Conservation (phyloP, 2,329 filamentous ascomycete genomes). For the Cytospora piceae region DNA sequence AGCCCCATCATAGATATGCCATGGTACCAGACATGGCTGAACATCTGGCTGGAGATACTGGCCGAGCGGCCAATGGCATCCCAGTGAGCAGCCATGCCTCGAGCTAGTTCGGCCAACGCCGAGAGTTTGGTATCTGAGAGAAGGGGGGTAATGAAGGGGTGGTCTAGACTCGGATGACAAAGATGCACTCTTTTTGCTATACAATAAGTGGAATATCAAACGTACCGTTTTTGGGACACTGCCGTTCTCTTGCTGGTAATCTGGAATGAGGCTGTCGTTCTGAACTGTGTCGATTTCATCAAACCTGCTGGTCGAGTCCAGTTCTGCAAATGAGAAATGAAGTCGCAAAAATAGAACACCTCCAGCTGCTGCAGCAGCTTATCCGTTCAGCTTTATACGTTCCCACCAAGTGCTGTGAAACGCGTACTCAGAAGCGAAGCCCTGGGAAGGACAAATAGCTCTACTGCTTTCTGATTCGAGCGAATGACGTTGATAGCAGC, state of each 20-base stretch:
- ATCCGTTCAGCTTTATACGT: background rate
- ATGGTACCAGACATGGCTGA: background rate
- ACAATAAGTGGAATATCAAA: background rate
- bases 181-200: background rate
- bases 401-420: background rate
- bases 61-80: background rate
- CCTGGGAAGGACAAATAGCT: background rate
- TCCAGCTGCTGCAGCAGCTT: background rate
- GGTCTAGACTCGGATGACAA: background rate
- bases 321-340: background rate
- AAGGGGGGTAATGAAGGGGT: background rate
- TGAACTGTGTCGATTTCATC: background rate
- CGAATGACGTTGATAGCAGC: conserved; percentile 23
- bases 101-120: background rate
- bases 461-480: conserved; percentile 12
- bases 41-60: background rate
- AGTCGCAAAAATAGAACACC: background rate
- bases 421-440: background rate
- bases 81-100: conserved; percentile 9
- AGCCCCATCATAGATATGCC: background rate
- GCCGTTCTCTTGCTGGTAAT: background rate
- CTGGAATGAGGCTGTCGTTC: background rate
- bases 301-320: too few relatives aligned
- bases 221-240: background rate
- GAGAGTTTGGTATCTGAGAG: background rate